These are phyloP conservation scores for Hypoxylon cercidicola DNA, from an alignment of 495 filamentous ascomycete genomes.

Conservation along the genomic window DNA sequence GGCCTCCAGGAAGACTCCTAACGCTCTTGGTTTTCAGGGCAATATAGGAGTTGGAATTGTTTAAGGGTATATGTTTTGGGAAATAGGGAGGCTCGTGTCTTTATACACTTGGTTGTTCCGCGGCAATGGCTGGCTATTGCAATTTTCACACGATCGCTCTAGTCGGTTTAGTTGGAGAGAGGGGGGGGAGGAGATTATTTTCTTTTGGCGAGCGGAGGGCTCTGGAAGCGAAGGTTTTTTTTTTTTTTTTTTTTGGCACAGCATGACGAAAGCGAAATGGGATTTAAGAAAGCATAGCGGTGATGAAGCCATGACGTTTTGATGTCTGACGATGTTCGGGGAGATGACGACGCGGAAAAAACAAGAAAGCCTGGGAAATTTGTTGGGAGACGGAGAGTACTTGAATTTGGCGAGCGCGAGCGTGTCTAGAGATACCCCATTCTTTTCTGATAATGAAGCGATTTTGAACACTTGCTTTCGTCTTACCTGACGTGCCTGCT, in stretches of 20 bases:
- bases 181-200: background rate
- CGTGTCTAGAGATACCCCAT: slow-evolving; percentile 46
- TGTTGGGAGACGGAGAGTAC: slow-evolving; percentile 29
- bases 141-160: slow-evolving; percentile 14
- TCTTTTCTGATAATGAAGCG: slow-evolving; percentile 40
- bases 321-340: slow-evolving; percentile 32
- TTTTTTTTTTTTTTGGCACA: slow-evolving; percentile 5
- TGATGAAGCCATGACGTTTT: slow-evolving; percentile 14
- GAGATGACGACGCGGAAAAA: background rate
- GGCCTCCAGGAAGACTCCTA: slow-evolving; percentile 27
- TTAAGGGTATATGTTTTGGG: slow-evolving; percentile 1
- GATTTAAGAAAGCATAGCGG: slow-evolving; percentile 16
- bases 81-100: slow-evolving; percentile 25
- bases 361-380: slow-evolving; percentile 29
- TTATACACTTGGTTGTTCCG: slow-evolving; percentile 18
- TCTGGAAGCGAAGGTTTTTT: slow-evolving; percentile 46
- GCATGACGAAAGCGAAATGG: slow-evolving; percentile 25
- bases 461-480: slow-evolving; percentile 11
- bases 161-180: background rate
- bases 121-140: slow-evolving; percentile 29
- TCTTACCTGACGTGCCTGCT: background rate
- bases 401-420: slow-evolving; percentile 29
- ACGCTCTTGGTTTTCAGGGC: slow-evolving; percentile 16
- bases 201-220: slow-evolving; percentile 32
- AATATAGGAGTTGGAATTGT: slow-evolving; percentile 16